Conservation (phyloP, 228 moss, liverwort and hornwort genomes). For the Sphagnum fallax region DNA sequence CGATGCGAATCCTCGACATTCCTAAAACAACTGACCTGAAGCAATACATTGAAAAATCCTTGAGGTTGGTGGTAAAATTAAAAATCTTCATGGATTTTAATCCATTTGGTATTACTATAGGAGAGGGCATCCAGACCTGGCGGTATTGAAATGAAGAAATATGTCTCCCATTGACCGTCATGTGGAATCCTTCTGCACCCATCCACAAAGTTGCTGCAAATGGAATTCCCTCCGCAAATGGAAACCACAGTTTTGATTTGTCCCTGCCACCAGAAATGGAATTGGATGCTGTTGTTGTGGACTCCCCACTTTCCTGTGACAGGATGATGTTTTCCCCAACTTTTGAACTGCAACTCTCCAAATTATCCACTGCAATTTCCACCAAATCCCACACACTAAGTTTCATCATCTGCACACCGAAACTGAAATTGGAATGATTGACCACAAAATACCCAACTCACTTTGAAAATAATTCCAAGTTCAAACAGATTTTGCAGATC, state of each 20-base stretch:
- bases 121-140: conserved; percentile 25
- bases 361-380: conserved; percentile 68
- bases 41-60: too few species aligned
- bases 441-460: background rate
- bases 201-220: conserved; percentile 79
- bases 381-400: conserved; percentile 2
- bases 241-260: conserved; percentile 60
- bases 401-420: background rate
- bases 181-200: conserved; percentile 95
- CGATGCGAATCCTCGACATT: too few species aligned
- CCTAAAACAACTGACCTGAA: too few species aligned
- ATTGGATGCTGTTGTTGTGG: conserved; percentile 10
- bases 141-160: conserved; percentile 79
- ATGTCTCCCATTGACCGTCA: conserved; percentile 88
- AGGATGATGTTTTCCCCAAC: conserved; percentile 39
- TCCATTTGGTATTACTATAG: too few species aligned
- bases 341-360: conserved; percentile 58
- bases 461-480: background rate
- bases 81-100: too few species aligned
- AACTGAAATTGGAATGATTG: background rate
- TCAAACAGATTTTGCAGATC: too few species aligned
- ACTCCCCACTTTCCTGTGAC: conserved; percentile 45
- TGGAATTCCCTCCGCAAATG: conserved; percentile 79
- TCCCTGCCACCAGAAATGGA: conserved; percentile 6
- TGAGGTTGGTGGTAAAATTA: too few species aligned